These are phyloP conservation scores for Eucalyptus guilfoylei DNA, from an alignment of 345 rosid genomes.

Conservation along the genomic window DNA sequence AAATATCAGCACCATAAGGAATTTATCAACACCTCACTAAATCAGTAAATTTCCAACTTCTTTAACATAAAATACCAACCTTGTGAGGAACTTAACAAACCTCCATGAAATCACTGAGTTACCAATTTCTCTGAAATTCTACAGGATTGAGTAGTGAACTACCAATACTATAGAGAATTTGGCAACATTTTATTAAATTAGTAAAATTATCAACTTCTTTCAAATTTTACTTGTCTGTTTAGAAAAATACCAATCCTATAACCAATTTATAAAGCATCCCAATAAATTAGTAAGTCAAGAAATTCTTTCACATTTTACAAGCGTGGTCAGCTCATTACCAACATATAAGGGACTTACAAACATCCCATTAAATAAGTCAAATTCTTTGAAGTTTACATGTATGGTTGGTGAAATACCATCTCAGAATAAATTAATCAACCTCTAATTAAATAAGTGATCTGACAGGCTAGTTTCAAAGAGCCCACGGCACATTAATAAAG, in stretches of 20 bases:
- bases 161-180: neutral
- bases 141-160: neutral
- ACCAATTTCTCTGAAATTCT: neutral
- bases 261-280: neutral
- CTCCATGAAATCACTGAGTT: neutral
- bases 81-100: neutral
- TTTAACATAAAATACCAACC: neutral
- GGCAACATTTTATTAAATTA: neutral
- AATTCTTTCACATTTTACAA: neutral
- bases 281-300: neutral
- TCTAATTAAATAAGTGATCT: neutral
- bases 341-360: neutral
- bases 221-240: neutral
- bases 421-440: neutral
- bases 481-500: neutral
- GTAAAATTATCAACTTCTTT: neutral
- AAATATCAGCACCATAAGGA: neutral
- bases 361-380: neutral
- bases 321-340: neutral
- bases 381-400: neutral
- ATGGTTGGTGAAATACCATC: neutral
- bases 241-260: neutral
- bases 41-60: neutral
- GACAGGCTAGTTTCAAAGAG: neutral
- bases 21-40: neutral